Conservation (phyloP, 148 eudicot genomes). For the Rhododendron simsii region DNA sequence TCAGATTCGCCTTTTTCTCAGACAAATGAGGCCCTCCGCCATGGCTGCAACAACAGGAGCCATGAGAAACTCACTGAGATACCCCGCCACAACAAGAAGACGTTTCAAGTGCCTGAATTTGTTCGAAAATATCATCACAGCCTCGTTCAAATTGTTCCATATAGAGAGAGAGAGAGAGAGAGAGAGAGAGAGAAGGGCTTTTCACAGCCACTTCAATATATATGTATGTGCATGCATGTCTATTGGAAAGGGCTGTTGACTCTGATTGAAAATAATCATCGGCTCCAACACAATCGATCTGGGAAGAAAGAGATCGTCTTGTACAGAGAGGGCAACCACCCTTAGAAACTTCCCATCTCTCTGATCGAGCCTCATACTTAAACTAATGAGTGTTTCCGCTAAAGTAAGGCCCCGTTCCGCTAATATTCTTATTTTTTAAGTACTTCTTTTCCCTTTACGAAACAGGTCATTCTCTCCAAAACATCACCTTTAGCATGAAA, state of each 20-base stretch:
- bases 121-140: constrained; percentile 8
- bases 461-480: no score
- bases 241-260: constrained; percentile 8
- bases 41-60: constrained; percentile 22
- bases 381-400: constrained; percentile 9
- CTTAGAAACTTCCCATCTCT: constrained; percentile 8
- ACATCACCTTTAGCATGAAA: no score
- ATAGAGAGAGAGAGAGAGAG: neutral
- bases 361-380: constrained; percentile 16
- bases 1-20: constrained; percentile 28
- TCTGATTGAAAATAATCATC: constrained; percentile 1
- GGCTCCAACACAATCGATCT: neutral
- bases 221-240: neutral
- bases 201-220: neutral
- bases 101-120: neutral
- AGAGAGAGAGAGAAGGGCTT: neutral
- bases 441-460: no score
- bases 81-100: constrained; percentile 16
- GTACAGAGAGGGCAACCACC: constrained; percentile 13
- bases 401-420: no score
- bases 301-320: constrained; percentile 4
- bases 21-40: neutral
- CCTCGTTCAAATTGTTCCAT: neutral
- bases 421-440: no score
- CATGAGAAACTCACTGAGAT: constrained; percentile 10